Evolutionary conservation across 495 filamentous ascomycete species (phyloP).

Genomic region (Penicillium salamii): DNA sequence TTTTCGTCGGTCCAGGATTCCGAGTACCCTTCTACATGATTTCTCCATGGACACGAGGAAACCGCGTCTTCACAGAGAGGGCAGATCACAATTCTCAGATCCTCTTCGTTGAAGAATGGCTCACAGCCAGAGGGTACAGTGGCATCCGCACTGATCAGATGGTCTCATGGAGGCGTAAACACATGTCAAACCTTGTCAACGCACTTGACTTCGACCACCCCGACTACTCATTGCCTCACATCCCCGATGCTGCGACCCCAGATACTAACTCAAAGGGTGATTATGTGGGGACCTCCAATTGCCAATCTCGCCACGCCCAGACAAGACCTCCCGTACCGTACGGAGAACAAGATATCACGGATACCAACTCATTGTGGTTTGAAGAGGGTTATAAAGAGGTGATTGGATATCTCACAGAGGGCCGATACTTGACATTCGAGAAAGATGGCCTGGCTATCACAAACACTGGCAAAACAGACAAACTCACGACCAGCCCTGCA

Average conservation of each 20-base stretch:
- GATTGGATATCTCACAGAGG: slow-evolving; percentile 52
- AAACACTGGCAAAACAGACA: slow-evolving; percentile 13
- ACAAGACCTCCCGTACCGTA: slow-evolving; percentile 48
- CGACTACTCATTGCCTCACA: slow-evolving; percentile 41
- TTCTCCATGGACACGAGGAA: slow-evolving; percentile 55
- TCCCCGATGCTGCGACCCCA: slow-evolving; percentile 43
- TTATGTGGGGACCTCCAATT: slow-evolving; percentile 44
- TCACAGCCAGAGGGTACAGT: slow-evolving; percentile 46
- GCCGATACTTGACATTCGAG: slow-evolving; percentile 44
- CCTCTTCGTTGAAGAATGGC: slow-evolving; percentile 53
- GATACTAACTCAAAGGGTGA: slow-evolving; percentile 29
- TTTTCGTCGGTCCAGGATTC: slow-evolving; percentile 51
- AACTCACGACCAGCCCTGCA: slow-evolving; percentile 29
- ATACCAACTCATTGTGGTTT: slow-evolving; percentile 34
- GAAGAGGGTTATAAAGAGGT: slow-evolving; percentile 53
- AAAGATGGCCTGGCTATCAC: slow-evolving; percentile 30
- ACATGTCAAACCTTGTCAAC: slow-evolving; percentile 54
- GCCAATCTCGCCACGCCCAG: slow-evolving; percentile 33
- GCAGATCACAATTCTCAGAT: slow-evolving; percentile 59
- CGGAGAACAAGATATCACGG: slow-evolving; percentile 32
- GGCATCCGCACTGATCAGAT: slow-evolving; percentile 48
- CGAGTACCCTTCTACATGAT: slow-evolving; percentile 56
- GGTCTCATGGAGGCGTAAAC: slow-evolving; percentile 48
- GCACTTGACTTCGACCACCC: slow-evolving; percentile 53
- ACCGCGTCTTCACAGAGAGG: slow-evolving; percentile 52